Base-by-base conservation (phyloP, 495 filamentous ascomycete species). In the Neurospora cerealis region DNA sequence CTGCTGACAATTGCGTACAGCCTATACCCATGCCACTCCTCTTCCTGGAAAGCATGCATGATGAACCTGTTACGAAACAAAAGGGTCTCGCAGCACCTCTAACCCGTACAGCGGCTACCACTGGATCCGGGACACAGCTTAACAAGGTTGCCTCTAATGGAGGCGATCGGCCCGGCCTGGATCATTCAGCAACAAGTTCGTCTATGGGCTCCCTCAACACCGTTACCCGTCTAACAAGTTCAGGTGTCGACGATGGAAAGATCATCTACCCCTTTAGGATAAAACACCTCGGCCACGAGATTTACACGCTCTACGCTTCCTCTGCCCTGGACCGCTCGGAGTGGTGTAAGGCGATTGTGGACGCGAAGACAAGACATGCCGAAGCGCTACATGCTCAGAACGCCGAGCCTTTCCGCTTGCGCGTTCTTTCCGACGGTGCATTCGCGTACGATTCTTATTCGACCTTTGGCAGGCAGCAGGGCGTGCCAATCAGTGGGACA, bases 11-110 rank as follows among this genome's bases (percentile, higher is more conserved):
- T 38, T 70, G 24, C 13, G 32, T 19, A 34, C 72, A 91, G 89
- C 96, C 96, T 32, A 97, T 99, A 76, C 96, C 96, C 1, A 99
- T 98, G 95, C 93, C 97, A 77, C 86, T 99, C 40, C 84, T 99
- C 36, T 93, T 95, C 28, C 84, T 99, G 6, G 96, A 99, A 81
- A 96, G 92, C 77, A 90, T 91, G 48, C 91, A 94, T 73, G 96
- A 99, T 74, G 94, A 97, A 72, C 92, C 96, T 0, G 93, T 98
- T 2, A 84, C 93, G 71, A 96, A 95, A 79, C 93, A 93, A 11
- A 92, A 93, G 77, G 93, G 94, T 41, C 88, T 98, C 71, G 88
- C 91, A n/a, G 87, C 90, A 24, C 88, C 89, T 7, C 81, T 90
- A 11, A 86, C 89, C 4, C 83, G 87, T 2, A 83, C 83, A 66